These are phyloP conservation scores for Lasiosphaeriaceae sp. DNA, from an alignment of 495 filamentous ascomycete species.

Conservation along the genomic window DNA sequence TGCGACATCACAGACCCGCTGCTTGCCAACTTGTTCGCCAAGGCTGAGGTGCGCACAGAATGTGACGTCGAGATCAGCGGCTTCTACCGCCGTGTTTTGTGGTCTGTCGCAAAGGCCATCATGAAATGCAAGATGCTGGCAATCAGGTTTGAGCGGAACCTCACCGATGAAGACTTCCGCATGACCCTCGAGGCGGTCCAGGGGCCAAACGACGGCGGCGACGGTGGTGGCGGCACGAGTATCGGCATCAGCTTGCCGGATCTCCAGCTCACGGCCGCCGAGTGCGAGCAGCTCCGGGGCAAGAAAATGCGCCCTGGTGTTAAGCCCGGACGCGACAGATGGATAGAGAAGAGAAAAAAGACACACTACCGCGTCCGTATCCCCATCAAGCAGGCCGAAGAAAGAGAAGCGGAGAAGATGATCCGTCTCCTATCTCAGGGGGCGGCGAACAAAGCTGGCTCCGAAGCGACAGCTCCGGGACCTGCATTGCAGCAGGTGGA, in stretches of 20 bases:
- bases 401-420: slow-evolving; percentile 31
- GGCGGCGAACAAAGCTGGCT: not conserved
- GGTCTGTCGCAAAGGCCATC: slow-evolving; percentile 75
- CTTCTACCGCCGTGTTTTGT: slow-evolving; percentile 75
- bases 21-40: slow-evolving; percentile 49
- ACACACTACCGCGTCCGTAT: slow-evolving; percentile 34
- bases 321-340: slow-evolving; percentile 17
- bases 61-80: slow-evolving; percentile 65
- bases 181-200: slow-evolving; percentile 38
- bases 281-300: slow-evolving; percentile 29
- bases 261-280: slow-evolving; percentile 46
- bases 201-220: slow-evolving; percentile 26
- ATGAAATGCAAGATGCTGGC: slow-evolving; percentile 78
- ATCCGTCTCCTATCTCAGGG: slow-evolving; percentile 19
- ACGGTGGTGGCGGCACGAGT: slow-evolving; percentile 34
- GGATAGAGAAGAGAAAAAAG: slow-evolving; percentile 20
- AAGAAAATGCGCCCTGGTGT: slow-evolving; percentile 25
- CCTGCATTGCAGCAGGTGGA: too few relatives aligned
- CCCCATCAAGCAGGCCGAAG: slow-evolving; percentile 35
- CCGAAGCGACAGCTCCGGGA: not conserved
- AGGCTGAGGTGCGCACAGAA: slow-evolving; percentile 38
- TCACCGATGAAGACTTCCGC: slow-evolving; percentile 50
- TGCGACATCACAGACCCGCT: slow-evolving; percentile 87
- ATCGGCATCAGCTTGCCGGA: slow-evolving; percentile 51
- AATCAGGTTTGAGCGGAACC: slow-evolving; percentile 38